Base-by-base conservation (phyloP, 805 yeast genomes). In the Alloascoidea africana region DNA sequence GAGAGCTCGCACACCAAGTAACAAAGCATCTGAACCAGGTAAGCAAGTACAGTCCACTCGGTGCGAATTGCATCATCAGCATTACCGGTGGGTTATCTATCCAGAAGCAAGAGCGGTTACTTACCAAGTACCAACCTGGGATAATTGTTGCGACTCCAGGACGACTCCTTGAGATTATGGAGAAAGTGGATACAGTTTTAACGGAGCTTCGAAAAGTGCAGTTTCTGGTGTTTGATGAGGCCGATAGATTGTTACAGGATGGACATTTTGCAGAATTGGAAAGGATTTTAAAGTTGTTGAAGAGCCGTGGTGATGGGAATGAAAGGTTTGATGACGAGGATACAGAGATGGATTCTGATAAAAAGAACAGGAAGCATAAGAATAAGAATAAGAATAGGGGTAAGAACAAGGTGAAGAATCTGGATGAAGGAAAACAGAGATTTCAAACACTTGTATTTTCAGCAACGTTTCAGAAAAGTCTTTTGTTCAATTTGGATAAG, bases 1-100 rank as follows among this genome's bases (percentile, higher is more conserved):
- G 99, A 65, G 99, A 91, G 55, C 67, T 91, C 49, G 97, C 95
- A 0, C 89, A 81, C 45, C 99, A 91, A 59, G 96, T 91, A 36
- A 74, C 76, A 32, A 73, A 78, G 42, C 97, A 91, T 59, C 54
- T 91, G 44, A 69, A 72, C 18, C 36, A 39, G 32, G 55, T 42
- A 27, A 57, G 77, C 39, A 67, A 61, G 44, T 68, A 47, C 46
- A 67, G 70, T 45, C 79, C 73, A 14, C 63, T 67, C 40, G 53
- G 68, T 2, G 62, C 65, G 5, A 62, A 68, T 39, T 69, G 85
- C 0, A 70, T 89, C 36, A 67, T 85, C 6, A 69, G 87, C 33
- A 61, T 91, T 32, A 91, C 98, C 4, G 99, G 99, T 43, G 99
- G 99, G 5, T 66, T 91, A 27, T 80, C 97, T 1, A 80, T 87